Evolutionary conservation across 1,284 basidiomycete species (phyloP).

Genomic region (Ceratobasidium sp.): DNA sequence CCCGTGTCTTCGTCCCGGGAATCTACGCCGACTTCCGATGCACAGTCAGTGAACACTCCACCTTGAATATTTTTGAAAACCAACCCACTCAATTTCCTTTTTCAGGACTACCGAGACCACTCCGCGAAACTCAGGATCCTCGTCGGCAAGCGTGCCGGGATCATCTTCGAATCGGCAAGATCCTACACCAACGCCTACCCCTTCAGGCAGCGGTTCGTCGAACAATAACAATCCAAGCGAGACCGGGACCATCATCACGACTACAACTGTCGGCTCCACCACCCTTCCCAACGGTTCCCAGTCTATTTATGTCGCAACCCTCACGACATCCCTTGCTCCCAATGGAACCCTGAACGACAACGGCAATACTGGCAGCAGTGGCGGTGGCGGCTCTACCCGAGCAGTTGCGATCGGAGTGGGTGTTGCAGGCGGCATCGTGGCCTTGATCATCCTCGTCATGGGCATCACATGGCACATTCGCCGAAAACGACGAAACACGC

Average conservation of each 20-base stretch:
- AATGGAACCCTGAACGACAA: slow-evolving; percentile 30
- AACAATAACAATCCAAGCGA: slow-evolving; percentile 19
- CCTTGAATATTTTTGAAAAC: neutral
- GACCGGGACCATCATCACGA: slow-evolving; percentile 20
- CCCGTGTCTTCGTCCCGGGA: neutral
- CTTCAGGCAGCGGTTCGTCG: neutral
- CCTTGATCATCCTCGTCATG: slow-evolving; percentile 30
- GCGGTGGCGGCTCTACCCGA: neutral
- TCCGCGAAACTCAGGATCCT: neutral
- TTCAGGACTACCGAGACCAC: neutral
- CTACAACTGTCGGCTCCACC: neutral
- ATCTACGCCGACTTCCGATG: slow-evolving; percentile 6
- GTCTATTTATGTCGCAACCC: neutral
- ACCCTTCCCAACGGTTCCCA: slow-evolving; percentile 28
- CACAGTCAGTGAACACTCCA: slow-evolving; percentile 11
- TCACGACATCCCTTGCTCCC: slow-evolving; percentile 20
- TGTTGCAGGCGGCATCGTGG: slow-evolving; percentile 25
- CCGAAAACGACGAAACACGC: slow-evolving; percentile 4
- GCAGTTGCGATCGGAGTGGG: slow-evolving; percentile 34
- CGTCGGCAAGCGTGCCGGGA: neutral
- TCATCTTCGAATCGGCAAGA: slow-evolving; percentile 3
- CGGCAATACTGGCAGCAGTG: neutral
- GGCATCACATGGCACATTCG: slow-evolving; percentile 36
- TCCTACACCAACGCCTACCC: neutral
- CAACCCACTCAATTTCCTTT: neutral